Evolutionary conservation across 1,139 yeast species (phyloP).

Genomic region (Zhuliangozyma parablackwelliae): DNA sequence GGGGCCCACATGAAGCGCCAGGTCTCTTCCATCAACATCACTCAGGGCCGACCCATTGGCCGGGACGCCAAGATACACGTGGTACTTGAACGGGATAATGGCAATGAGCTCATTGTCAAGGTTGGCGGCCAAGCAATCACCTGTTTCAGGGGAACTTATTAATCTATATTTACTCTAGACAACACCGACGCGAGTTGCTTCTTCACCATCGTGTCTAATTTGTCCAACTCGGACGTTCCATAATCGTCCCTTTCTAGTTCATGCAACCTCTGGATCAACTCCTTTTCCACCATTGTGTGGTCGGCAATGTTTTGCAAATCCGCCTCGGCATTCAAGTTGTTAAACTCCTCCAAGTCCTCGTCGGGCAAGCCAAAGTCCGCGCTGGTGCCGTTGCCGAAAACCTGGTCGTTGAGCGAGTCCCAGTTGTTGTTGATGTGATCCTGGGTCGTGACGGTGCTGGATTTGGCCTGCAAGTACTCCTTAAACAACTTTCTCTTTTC

Average conservation of each 20-base stretch:
- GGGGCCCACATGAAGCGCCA: constrained; percentile 4
- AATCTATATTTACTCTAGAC: background rate
- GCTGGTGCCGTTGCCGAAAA: constrained; percentile 37
- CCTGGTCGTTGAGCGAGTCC: constrained; percentile 42
- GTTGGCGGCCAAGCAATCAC: constrained; percentile 29
- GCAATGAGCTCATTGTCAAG: constrained; percentile 15
- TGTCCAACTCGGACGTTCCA: constrained; percentile 27
- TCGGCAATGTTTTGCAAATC: constrained; percentile 21
- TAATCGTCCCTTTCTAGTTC: constrained; percentile 11
- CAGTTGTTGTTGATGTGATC: constrained; percentile 43
- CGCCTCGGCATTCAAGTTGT: constrained; percentile 23
- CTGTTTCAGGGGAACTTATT: constrained; percentile 24
- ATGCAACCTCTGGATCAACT: constrained; percentile 14
- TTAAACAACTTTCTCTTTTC: constrained; percentile 31
- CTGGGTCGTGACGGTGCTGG: constrained; percentile 12
- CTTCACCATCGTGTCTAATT: constrained; percentile 15
- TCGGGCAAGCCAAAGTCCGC: constrained; percentile 55
- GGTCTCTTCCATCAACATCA: constrained; percentile 10
- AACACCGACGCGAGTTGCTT: constrained; percentile 5
- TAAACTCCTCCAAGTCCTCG: constrained; percentile 57
- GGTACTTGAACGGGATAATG: constrained; percentile 10
- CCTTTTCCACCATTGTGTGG: constrained; percentile 18
- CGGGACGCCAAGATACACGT: constrained; percentile 29
- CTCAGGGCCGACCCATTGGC: constrained; percentile 31
- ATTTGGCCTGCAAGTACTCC: constrained; percentile 24